Conservation (phyloP, 805 yeast genomes). For the Dipodascopsis tothii region DNA sequence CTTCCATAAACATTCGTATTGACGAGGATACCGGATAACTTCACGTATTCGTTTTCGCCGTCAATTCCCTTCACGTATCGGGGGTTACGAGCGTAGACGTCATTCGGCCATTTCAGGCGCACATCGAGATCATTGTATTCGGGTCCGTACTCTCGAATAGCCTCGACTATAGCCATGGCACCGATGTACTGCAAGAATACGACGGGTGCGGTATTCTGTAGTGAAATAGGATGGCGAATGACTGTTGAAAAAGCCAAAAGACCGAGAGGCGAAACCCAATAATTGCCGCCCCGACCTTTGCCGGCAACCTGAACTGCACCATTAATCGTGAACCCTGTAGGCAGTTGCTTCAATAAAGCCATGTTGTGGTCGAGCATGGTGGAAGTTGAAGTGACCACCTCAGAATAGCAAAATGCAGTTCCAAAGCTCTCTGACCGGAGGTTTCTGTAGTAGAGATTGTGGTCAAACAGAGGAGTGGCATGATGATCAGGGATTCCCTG, state of each 20-base stretch:
- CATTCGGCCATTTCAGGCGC: conserved; percentile 94
- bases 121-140: conserved; percentile 74
- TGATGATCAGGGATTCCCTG: conserved; percentile 37
- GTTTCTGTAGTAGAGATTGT: conserved; percentile 44
- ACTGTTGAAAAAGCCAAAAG: conserved; percentile 76
- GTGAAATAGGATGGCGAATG: conserved; percentile 44
- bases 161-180: conserved; percentile 74
- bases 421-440: conserved; percentile 37
- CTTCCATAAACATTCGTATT: conserved; percentile 63
- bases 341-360: conserved; percentile 48
- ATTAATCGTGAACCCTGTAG: conserved; percentile 58
- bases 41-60: conserved; percentile 41
- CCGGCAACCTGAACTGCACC: conserved; percentile 87
- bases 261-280: conserved; percentile 93
- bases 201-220: conserved; percentile 42
- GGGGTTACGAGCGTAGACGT: conserved; percentile 68
- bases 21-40: conserved; percentile 77
- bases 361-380: conserved; percentile 70
- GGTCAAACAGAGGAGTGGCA: conserved; percentile 67
- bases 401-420: conserved; percentile 62
- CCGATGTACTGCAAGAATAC: conserved; percentile 83
- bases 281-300: conserved; percentile 88
- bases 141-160: conserved; percentile 54
- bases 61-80: conserved; percentile 19
- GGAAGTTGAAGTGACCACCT: conserved; percentile 83